Base-by-base conservation (phyloP, 2,329 filamentous ascomycete genomes). In the Talaromyces marneffei region DNA sequence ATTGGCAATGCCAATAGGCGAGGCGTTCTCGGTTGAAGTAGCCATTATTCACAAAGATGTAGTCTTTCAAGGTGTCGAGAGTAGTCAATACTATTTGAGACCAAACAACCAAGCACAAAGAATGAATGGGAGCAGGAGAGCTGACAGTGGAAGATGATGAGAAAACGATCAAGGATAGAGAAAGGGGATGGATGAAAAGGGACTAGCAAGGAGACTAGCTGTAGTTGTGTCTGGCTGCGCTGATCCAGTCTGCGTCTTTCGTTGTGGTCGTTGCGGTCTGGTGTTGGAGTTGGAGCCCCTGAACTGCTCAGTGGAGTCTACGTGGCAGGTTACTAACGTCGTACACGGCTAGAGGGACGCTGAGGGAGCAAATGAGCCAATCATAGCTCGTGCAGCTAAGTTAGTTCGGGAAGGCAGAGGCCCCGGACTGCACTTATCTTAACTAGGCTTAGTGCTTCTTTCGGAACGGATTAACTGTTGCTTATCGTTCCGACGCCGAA, bases 1-100 rank as follows among this genome's bases (percentile, higher is more conserved):
- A 76, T 88, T 88, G 82, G 86, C 86, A 85, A 88, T 88, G 80
- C 86, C 86, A 83, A 88, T 88, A 69, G 85, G 85, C 71, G 84
- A 83, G 63, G 83, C 80, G 67, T 83, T 84, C 72, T 88, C 85
- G 62, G 77, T 75, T 65, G 75, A 66, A 61, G 73, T 74, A 57
- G 85, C 83, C 84, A 87, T 87, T 67, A 62, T 65, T 61, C 33
- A 48, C 39, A 44, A 55, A n/a, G 8, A 48, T 25, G 16, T 31
- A 40, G 29, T 23, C 16, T 37, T 46, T 33, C 14, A 14, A 23
- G 20, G 7, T 46, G 33, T 39, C 14, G 48, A 33, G 16, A 7
- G 48, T 33, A 52, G 29, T 52, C n/a, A 52, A 52, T 20, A 29
- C 7, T 7, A 52, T 29, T 52, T 52, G 27, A 52, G 48, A 18